Conservation (phyloP, 2,329 filamentous ascomycete species). For the Torrubiella hemipterigena region DNA sequence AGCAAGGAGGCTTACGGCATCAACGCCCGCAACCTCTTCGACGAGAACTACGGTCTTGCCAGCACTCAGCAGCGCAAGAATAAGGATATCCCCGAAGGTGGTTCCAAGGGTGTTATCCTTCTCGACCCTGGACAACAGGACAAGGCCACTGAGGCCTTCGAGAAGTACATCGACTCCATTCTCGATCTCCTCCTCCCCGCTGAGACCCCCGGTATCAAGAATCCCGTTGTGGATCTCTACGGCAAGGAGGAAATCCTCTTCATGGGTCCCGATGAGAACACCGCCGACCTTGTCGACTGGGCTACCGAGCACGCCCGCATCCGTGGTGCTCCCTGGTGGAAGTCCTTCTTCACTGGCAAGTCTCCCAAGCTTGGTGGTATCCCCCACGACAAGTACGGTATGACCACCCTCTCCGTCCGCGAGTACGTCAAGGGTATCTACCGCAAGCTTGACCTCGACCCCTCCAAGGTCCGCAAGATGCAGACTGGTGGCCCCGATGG, state of each 20-base stretch:
- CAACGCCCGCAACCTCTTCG: slow-evolving; percentile 91
- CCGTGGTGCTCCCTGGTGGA: slow-evolving; percentile 95
- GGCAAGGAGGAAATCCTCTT: slow-evolving; percentile 95
- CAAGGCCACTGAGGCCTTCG: slow-evolving; percentile 82
- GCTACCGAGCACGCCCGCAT: slow-evolving; percentile 87
- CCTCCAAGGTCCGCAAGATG: slow-evolving; percentile 76
- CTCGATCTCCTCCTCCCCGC: slow-evolving; percentile 86
- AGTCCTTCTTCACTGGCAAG: slow-evolving; percentile 99
- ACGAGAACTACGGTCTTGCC: slow-evolving; percentile 96
- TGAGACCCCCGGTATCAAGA: slow-evolving; percentile 92
- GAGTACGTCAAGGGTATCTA: slow-evolving; percentile 97
- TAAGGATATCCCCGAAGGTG: slow-evolving; percentile 97
- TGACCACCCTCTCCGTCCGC: slow-evolving; percentile 94
- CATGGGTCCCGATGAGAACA: slow-evolving; percentile 98
- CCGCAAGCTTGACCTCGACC: slow-evolving; percentile 85
- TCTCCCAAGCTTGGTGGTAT: slow-evolving; percentile 93
- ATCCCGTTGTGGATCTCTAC: slow-evolving; percentile 91
- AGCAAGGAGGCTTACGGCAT: slow-evolving; percentile 94
- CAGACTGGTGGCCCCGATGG: slow-evolving; percentile 96
- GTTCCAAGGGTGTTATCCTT: slow-evolving; percentile 94
- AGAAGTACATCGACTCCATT: slow-evolving; percentile 99
- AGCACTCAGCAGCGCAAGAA: slow-evolving; percentile 99
- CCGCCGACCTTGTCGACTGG: slow-evolving; percentile 93
- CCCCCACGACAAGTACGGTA: slow-evolving; percentile 89
- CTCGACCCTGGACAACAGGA: slow-evolving; percentile 91